phyloP scores from a whole-genome alignment of 345 rosid species.

The Ricinus communis region DNA sequence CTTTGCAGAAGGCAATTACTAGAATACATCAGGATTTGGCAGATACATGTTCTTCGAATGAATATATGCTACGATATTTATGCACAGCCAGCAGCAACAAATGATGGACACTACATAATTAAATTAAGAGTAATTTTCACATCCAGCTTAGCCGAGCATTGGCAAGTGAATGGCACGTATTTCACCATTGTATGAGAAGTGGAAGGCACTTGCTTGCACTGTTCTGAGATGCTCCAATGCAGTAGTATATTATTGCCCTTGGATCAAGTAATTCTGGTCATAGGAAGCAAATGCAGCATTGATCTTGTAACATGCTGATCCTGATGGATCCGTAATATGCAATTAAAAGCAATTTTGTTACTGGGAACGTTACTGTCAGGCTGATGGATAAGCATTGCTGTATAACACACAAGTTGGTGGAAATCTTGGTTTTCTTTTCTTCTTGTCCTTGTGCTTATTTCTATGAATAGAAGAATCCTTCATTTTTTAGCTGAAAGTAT shows the following conservation, averaged over 20 bases:
- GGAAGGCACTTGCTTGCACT: no score
- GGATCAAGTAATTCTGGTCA: no score
- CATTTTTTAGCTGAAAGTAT: background rate
- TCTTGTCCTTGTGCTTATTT: background rate
- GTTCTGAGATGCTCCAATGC: no score
- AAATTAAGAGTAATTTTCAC: background rate
- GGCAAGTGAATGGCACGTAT: background rate
- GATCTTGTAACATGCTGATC: no score
- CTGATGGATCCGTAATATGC: background rate
- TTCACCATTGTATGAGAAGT: background rate
- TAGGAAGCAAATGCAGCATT: background rate
- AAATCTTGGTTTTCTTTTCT: background rate
- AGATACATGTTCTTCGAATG: conserved; percentile 88
- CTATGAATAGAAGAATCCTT: background rate
- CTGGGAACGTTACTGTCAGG: background rate
- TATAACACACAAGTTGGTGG: background rate
- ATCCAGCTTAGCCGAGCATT: background rate
- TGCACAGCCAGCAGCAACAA: conserved; percentile 50
- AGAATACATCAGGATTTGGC: conserved; percentile 88
- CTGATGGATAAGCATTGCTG: background rate
- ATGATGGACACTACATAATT: conserved; percentile 17
- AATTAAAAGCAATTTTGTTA: background rate
- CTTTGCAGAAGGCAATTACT: conserved; percentile 80
- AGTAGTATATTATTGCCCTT: no score
- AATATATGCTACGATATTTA: conserved; percentile 76